phyloP scores from a whole-genome alignment of 2,329 filamentous ascomycete genomes.

The Cadophora gregata region DNA sequence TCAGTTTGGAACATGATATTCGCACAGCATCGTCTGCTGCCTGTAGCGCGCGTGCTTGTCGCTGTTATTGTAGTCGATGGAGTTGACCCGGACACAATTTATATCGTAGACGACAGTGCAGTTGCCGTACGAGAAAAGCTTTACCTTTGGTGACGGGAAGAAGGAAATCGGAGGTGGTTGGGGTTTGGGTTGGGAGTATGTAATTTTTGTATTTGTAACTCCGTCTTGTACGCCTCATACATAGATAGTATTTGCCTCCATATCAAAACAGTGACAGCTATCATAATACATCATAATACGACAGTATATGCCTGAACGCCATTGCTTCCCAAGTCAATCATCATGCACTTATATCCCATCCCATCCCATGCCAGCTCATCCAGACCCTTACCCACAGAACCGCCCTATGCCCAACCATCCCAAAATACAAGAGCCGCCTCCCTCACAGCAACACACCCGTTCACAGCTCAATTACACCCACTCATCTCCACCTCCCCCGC shows the following conservation, averaged over 20 bases:
- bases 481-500: conserved; percentile 42
- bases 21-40: too few relatives aligned
- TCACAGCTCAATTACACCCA: conserved; percentile 28
- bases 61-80: too few relatives aligned
- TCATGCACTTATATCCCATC: background rate
- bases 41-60: too few relatives aligned
- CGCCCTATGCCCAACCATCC: background rate
- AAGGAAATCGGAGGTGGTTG: too few relatives aligned
- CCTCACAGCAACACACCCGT: background rate
- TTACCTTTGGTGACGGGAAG: too few relatives aligned
- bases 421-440: background rate
- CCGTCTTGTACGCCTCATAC: background rate
- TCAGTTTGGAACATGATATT: too few relatives aligned
- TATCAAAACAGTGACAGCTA: background rate
- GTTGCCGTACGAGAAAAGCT: too few relatives aligned
- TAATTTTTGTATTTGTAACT: background rate
- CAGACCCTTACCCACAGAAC: background rate
- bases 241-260: background rate
- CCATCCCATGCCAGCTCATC: background rate
- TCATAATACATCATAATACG: conserved; percentile 3
- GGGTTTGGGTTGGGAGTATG: too few relatives aligned
- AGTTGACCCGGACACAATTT: too few relatives aligned
- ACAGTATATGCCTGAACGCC: background rate
- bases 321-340: background rate
- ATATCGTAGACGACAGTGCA: too few relatives aligned